These are phyloP conservation scores for Podospora pseudopauciseta DNA, from an alignment of 495 filamentous ascomycete species.

Conservation along the genomic window DNA sequence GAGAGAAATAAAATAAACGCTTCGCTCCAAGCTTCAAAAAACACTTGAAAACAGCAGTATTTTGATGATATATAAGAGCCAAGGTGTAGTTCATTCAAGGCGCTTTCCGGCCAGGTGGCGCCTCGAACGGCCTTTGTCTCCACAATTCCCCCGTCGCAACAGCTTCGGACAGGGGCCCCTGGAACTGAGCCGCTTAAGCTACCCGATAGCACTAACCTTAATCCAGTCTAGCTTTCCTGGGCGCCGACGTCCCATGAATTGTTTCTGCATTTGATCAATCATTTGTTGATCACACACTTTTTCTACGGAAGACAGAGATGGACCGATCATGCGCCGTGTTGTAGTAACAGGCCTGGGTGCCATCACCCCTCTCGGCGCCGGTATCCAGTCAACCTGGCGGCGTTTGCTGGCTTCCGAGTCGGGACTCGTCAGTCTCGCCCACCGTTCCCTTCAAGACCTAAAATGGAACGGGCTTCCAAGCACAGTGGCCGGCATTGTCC, in stretches of 20 bases:
- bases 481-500: conserved; percentile 80
- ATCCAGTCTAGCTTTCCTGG: neutral
- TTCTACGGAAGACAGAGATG: conserved; percentile 8
- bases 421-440: conserved; percentile 68
- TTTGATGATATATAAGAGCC: neutral
- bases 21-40: neutral
- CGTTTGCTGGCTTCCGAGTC: conserved; percentile 74
- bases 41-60: neutral
- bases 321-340: conserved; percentile 72
- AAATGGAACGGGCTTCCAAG: conserved; percentile 68
- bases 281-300: neutral
- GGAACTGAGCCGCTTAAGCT: neutral
- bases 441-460: conserved; percentile 37
- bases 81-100: conserved; percentile 15
- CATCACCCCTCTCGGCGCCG: conserved; percentile 85
- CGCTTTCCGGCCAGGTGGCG: conserved; percentile 23
- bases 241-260: neutral
- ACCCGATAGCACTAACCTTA: neutral
- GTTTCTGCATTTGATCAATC: neutral
- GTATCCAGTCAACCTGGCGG: conserved; percentile 73
- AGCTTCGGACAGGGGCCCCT: neutral
- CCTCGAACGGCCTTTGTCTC: conserved; percentile 9
- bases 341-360: conserved; percentile 93
- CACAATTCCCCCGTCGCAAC: neutral
- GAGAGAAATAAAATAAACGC: too few relatives aligned